These are phyloP conservation scores for Diplodia scrobiculata DNA, from an alignment of 2,329 filamentous ascomycete species.

Conservation along the genomic window DNA sequence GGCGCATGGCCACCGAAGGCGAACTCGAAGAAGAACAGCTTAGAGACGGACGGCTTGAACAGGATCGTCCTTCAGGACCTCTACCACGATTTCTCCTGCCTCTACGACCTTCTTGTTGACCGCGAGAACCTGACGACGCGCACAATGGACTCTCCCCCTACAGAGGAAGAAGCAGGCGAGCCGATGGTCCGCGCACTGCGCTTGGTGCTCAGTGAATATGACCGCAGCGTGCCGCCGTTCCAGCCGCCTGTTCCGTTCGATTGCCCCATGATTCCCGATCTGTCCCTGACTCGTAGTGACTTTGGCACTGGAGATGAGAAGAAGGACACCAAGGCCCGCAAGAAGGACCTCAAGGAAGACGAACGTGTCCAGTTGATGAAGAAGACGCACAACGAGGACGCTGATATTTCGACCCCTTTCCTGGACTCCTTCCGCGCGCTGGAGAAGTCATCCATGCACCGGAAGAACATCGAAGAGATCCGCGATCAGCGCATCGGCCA, in stretches of 20 bases:
- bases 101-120: conserved; percentile 89
- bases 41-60: conserved; percentile 84
- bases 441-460: conserved; percentile 67
- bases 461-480: conserved; percentile 67
- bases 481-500: conserved; percentile 71
- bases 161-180: conserved; percentile 60
- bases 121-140: conserved; percentile 76
- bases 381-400: conserved; percentile 78
- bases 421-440: conserved; percentile 70
- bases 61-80: conserved; percentile 77
- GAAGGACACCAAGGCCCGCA: conserved; percentile 71
- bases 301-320: conserved; percentile 67
- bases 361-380: conserved; percentile 77
- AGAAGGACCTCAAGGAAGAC: conserved; percentile 72
- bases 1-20: conserved; percentile 90
- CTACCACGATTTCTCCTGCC: conserved; percentile 79
- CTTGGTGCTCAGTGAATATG: conserved; percentile 81
- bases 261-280: conserved; percentile 72
- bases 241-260: conserved; percentile 91
- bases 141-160: conserved; percentile 66
- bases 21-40: conserved; percentile 85
- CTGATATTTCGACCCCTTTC: conserved; percentile 63
- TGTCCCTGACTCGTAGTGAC: conserved; percentile 66
- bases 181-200: conserved; percentile 69
- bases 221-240: conserved; percentile 84